These are phyloP conservation scores for Alternaria solani DNA, from an alignment of 2,329 filamentous ascomycete species.

Conservation along the genomic window DNA sequence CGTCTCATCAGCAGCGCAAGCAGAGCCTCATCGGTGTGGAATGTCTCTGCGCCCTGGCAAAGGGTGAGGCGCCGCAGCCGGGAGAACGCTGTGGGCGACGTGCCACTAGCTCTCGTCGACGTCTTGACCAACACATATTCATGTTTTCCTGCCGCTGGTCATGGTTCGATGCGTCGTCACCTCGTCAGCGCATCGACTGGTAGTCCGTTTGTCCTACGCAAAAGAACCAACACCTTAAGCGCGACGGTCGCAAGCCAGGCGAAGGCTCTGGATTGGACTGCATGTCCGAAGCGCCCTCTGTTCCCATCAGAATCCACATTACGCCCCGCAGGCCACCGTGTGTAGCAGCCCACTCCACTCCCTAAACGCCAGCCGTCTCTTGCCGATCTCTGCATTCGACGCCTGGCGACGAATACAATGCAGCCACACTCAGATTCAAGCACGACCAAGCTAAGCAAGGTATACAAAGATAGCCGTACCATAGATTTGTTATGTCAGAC, in stretches of 20 bases:
- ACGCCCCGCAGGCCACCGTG: slow-evolving; percentile 4
- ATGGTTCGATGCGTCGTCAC: background rate
- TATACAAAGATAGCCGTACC: slow-evolving; percentile 9
- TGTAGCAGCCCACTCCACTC: background rate
- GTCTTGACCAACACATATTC: background rate
- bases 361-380: slow-evolving; percentile 9
- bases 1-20: background rate
- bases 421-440: slow-evolving; percentile 17
- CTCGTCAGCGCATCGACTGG: no score
- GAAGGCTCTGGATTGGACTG: slow-evolving; percentile 8
- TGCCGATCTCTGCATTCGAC: slow-evolving; percentile 10
- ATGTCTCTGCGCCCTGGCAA: background rate
- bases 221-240: slow-evolving; percentile 2
- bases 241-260: background rate
- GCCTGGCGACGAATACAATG: slow-evolving; percentile 1
- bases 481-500: slow-evolving; percentile 26
- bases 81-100: background rate
- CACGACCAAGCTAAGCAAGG: slow-evolving; percentile 21
- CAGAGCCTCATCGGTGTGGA: background rate
- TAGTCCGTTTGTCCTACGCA: background rate
- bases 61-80: background rate
- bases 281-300: slow-evolving; percentile 12
- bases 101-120: background rate
- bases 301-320: background rate
- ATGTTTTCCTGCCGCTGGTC: background rate